phyloP scores from a whole-genome alignment of 768 basidiomycete genomes.

The Hydnum rufescens region DNA sequence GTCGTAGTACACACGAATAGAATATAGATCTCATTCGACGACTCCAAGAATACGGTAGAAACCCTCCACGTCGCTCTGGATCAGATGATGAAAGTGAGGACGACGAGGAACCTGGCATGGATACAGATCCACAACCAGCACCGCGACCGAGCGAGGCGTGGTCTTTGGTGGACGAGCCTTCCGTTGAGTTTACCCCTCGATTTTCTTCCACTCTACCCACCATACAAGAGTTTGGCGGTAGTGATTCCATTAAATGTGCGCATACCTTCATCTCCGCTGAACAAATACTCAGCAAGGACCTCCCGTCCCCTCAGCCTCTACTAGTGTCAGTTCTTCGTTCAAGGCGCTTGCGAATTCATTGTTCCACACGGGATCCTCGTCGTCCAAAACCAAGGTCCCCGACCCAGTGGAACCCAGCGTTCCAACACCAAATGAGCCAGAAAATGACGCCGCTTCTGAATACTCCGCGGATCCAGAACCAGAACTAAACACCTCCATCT shows the following conservation, averaged over 20 bases:
- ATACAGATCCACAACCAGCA: background rate
- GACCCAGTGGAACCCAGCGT: constrained; percentile 19
- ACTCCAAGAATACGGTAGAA: constrained; percentile 40
- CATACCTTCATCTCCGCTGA: background rate
- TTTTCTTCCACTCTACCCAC: background rate
- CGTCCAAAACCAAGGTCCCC: background rate
- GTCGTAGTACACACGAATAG: constrained; percentile 11
- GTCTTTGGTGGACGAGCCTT: constrained; percentile 65
- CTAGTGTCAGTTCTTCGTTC: constrained; percentile 52
- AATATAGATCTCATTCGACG: constrained; percentile 51
- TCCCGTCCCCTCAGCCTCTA: constrained; percentile 23
- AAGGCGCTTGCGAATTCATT: constrained; percentile 60
- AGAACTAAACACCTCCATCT: background rate
- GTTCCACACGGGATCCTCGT: constrained; percentile 15
- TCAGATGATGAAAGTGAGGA: constrained; percentile 15
- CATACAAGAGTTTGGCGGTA: constrained; percentile 59
- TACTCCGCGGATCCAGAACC: background rate
- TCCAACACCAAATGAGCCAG: background rate
- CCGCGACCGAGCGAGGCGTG: constrained; percentile 60
- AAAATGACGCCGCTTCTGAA: background rate
- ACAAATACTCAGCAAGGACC: constrained; percentile 6
- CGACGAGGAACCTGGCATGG: constrained; percentile 7
- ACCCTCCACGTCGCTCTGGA: constrained; percentile 4
- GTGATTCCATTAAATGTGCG: constrained; percentile 11
- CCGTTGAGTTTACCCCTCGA: background rate